A percentile compares a stretch with the other conserved stretches of the same genome.
Conservation (phyloP, 768 basidiomycete genomes). For the Lentinus tigrinus region DNA sequence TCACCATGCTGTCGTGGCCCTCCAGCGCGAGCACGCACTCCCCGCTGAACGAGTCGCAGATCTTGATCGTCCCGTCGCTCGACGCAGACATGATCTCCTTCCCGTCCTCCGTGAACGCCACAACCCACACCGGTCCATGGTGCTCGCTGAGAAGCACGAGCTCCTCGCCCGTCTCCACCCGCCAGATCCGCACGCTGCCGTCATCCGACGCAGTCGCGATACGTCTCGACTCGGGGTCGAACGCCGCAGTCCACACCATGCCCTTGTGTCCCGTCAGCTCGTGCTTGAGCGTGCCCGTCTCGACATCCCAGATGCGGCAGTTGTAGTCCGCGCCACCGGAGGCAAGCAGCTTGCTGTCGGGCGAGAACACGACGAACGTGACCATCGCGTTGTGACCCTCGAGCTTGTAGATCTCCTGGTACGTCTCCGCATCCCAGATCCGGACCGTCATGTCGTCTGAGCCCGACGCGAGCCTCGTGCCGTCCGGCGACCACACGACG, state of each 20-base stretch:
- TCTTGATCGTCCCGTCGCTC: constrained; percentile 8
- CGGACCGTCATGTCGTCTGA: constrained; percentile 43
- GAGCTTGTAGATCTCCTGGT: background rate
- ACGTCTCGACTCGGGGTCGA: constrained; percentile 6
- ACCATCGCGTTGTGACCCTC: constrained; percentile 7
- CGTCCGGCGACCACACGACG: constrained; percentile 13
- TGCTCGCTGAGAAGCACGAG: constrained; percentile 2
- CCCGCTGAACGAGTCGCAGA: constrained; percentile 16
- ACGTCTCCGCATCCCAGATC: constrained; percentile 12
- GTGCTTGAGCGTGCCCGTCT: constrained; percentile 30
- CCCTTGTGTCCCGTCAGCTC: constrained; percentile 13
- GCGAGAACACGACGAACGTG: constrained; percentile 11
- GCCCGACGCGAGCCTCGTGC: constrained; percentile 38
- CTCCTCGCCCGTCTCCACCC: constrained; percentile 5
- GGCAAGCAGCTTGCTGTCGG: constrained; percentile 7
- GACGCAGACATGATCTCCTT: constrained; percentile 13
- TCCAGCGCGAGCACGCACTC: background rate
- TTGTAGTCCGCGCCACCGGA: constrained; percentile 1
- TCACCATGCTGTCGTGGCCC: constrained; percentile 3
- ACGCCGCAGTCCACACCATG: constrained; percentile 31
- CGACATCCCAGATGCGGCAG: constrained; percentile 35
- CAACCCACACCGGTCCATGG: constrained; percentile 2
- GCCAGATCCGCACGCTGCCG: constrained; percentile 14
- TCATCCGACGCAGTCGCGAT: constrained; percentile 16
- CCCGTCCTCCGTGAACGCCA: constrained; percentile 11